Base-by-base conservation (phyloP, 2,329 filamentous ascomycete genomes). In the Myotisia sp. region DNA sequence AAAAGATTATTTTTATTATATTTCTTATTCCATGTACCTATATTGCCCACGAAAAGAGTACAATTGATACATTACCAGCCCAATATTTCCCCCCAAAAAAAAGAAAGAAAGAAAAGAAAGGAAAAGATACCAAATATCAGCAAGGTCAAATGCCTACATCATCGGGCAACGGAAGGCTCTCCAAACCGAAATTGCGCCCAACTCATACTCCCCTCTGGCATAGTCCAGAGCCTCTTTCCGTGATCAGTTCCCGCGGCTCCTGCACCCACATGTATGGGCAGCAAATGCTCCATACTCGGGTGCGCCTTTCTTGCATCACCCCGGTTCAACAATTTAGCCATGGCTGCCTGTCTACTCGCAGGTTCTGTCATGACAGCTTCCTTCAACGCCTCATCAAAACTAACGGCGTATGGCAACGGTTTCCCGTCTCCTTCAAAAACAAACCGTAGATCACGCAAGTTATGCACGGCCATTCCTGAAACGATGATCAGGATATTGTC, bases 401-500 rank as follows among this genome's bases (percentile, higher is more conserved):
- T 70, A 22, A 65, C 61, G 1, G 68, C 56, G 46, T 77, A 77
- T 7, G 72, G 67, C 45, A 74, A 41, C 0, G 70, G 66, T 6
- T 45, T 46, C 7, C 60, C 54, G 29, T 62, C 54, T 5, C 60
- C 63, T 6, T 4, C 4, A 43, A 62, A 59, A 9, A 58, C 52
- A 45, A 62, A 59, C 12, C 56, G 57, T 44, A 71, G 33, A 42
- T 79, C 71, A 1, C 70, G 63, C 22, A 80, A 58, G 44, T 81
- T 81, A 46, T 81, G 77, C 14, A 80, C 79, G 0, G 77, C 76
- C 77, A 84, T 83, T 7, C 79, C 79, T 0, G 76, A 77, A 16
- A 70, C 71, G 29, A 85, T 70, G 39, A 85, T 74, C 31, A 78
- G 63, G 33, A 83, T 65, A 12, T 71, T 71, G 35, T 80, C 68